Evolutionary conservation across 768 basidiomycete species (phyloP).

Genomic region (Tephrocybe sp.): DNA sequence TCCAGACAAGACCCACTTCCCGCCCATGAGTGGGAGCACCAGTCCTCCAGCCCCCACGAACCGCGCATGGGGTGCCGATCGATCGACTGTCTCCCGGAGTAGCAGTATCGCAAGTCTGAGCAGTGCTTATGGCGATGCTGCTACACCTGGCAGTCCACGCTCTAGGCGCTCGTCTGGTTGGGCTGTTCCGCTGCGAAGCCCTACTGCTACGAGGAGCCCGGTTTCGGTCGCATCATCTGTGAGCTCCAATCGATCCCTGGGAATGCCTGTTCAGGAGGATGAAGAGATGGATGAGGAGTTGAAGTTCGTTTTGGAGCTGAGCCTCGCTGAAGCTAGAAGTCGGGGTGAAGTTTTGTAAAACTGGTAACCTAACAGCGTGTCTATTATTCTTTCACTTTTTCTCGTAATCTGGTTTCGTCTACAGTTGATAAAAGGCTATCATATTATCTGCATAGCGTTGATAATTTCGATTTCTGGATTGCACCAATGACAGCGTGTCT

Average conservation of each 20-base stretch:
- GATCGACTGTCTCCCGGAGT: constrained; percentile 16
- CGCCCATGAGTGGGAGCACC: constrained; percentile 26
- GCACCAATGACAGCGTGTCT: too few relatives aligned
- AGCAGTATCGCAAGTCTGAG: constrained; percentile 6
- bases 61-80: constrained; percentile 11
- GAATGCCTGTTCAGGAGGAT: neutral
- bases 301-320: constrained; percentile 64
- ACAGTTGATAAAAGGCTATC: too few relatives aligned
- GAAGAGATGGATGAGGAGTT: constrained; percentile 65
- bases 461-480: too few relatives aligned
- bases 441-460: too few relatives aligned
- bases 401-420: too few relatives aligned
- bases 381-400: too few relatives aligned
- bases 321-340: constrained; percentile 64
- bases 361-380: too few relatives aligned
- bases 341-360: constrained; percentile 27
- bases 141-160: constrained; percentile 8
- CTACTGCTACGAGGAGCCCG: constrained; percentile 10
- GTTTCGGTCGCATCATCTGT: constrained; percentile 8
- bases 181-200: constrained; percentile 32
- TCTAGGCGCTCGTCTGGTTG: constrained; percentile 16
- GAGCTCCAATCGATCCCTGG: constrained; percentile 15
- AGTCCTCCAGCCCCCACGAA: constrained; percentile 18
- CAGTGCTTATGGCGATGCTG: neutral
- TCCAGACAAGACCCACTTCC: constrained; percentile 20